phyloP scores from a whole-genome alignment of 768 basidiomycete genomes.

The Lactarius hatsudake region DNA sequence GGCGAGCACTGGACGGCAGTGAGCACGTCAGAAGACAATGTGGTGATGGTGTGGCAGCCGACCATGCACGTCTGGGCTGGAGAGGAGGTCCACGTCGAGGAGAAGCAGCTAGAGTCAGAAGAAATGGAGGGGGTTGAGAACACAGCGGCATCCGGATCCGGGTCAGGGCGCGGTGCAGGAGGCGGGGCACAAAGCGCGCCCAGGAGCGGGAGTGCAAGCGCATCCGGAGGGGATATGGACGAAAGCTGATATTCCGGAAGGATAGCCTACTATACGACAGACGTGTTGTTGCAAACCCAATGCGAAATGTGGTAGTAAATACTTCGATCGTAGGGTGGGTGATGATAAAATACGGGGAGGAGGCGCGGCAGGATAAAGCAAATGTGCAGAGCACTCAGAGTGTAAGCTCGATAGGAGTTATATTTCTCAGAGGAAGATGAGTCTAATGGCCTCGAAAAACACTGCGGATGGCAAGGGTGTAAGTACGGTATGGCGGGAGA shows the following conservation, averaged over 20 bases:
- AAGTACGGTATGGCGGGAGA: constrained; percentile 1
- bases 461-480: constrained; percentile 41
- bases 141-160: constrained; percentile 30
- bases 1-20: constrained; percentile 82
- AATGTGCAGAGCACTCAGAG: not conserved
- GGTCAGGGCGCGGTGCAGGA: constrained; percentile 24
- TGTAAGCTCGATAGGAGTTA: not conserved
- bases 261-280: constrained; percentile 7
- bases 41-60: constrained; percentile 97
- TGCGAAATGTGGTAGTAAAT: constrained; percentile 2
- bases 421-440: constrained; percentile 57
- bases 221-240: constrained; percentile 49
- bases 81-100: constrained; percentile 80
- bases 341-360: constrained; percentile 1
- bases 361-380: not conserved
- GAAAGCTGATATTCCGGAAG: constrained; percentile 25
- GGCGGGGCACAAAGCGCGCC: constrained; percentile 55
- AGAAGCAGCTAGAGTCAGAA: constrained; percentile 80
- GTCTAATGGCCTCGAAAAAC: constrained; percentile 64
- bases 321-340: not conserved
- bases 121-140: constrained; percentile 73
- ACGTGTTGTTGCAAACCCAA: constrained; percentile 6
- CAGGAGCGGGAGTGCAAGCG: constrained; percentile 50
- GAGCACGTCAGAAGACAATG: constrained; percentile 94
- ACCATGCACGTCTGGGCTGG: constrained; percentile 93